Conservation (phyloP, 164 flowering plant genomes). For the Piper betle region DNA sequence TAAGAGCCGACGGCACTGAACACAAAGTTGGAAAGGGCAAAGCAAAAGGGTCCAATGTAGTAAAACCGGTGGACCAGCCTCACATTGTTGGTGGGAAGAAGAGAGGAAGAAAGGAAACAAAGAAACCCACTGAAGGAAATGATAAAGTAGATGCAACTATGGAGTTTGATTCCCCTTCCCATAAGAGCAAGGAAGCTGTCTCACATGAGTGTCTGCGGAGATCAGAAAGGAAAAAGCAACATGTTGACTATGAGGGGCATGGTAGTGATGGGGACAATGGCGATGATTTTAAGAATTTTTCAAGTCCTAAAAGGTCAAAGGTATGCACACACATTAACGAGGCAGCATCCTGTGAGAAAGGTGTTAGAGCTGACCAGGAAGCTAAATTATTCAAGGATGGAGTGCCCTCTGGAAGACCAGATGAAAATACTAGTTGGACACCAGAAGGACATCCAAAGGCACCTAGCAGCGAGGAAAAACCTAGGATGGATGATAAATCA, state of each 20-base stretch:
- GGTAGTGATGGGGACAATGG: conserved; percentile 35
- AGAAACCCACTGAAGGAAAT: conserved; percentile 35
- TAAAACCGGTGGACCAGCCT: background rate
- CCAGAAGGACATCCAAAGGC: conserved; percentile 2
- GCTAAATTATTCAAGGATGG: conserved; percentile 9
- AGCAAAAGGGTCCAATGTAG: background rate
- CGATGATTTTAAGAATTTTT: background rate
- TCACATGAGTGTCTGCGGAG: conserved; percentile 20
- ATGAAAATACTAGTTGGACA: conserved; percentile 1
- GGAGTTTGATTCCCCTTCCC: conserved; percentile 6
- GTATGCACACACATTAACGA: conserved; percentile 10
- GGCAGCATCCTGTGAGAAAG: conserved; percentile 5
- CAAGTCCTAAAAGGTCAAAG: conserved; percentile 16
- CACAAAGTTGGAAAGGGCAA: background rate
- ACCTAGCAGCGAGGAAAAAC: background rate
- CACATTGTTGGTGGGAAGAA: conserved; percentile 18
- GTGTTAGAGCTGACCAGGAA: conserved; percentile 5
- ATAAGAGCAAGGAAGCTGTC: conserved; percentile 5
- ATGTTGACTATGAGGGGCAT: conserved; percentile 42
- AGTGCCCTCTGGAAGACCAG: conserved; percentile 8
- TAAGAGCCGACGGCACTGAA: background rate
- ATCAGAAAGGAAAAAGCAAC: conserved; percentile 31
- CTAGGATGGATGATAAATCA: conserved; percentile 1
- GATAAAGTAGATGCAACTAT: conserved; percentile 15
- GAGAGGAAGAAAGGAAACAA: conserved; percentile 22